Percentiles rank a stretch among this genome's conserved stretches.
These are phyloP conservation scores for Lichtheimia corymbifera DNA, from an alignment of 371 early-diverging fungal species.

Conservation along the genomic window DNA sequence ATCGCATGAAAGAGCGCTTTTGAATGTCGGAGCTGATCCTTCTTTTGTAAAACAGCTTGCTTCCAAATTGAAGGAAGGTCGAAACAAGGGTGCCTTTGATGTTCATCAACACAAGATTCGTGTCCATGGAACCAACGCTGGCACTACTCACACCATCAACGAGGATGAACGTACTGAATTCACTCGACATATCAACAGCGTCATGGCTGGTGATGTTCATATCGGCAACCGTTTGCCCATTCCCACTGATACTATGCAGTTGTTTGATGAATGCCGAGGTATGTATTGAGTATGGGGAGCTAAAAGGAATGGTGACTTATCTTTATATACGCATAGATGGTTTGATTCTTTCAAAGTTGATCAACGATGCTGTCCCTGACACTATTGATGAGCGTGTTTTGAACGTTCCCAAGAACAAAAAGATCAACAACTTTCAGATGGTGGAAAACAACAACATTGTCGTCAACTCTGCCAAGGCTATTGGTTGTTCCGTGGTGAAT, in stretches of 20 bases:
- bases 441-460: conserved; percentile 98
- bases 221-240: conserved; percentile 87
- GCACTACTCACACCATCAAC: conserved; percentile 94
- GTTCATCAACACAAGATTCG: conserved; percentile 81
- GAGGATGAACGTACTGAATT: conserved; percentile 97
- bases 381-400: conserved; percentile 98
- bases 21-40: background rate
- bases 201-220: conserved; percentile 79
- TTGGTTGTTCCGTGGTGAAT: conserved; percentile 95
- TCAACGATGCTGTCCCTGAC: conserved; percentile 94
- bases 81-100: conserved; percentile 57
- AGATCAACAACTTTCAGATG: conserved; percentile 89
- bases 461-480: conserved; percentile 97
- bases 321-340: conserved; percentile 64
- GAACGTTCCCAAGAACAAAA: conserved; percentile 68
- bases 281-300: conserved; percentile 4
- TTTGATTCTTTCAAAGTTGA: conserved; percentile 92
- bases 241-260: conserved; percentile 89
- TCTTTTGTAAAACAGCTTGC: conserved; percentile 44
- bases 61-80: conserved; percentile 66
- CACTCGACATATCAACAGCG: conserved; percentile 89
- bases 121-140: conserved; percentile 81
- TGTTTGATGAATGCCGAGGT: conserved; percentile 91
- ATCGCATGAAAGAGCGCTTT: too few relatives aligned
- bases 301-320: background rate